A percentile compares a stretch with the other conserved stretches of the same genome.
These are phyloP conservation scores for Penicillium sp. DNA, from an alignment of 2,329 filamentous ascomycete species.

Conservation along the genomic window DNA sequence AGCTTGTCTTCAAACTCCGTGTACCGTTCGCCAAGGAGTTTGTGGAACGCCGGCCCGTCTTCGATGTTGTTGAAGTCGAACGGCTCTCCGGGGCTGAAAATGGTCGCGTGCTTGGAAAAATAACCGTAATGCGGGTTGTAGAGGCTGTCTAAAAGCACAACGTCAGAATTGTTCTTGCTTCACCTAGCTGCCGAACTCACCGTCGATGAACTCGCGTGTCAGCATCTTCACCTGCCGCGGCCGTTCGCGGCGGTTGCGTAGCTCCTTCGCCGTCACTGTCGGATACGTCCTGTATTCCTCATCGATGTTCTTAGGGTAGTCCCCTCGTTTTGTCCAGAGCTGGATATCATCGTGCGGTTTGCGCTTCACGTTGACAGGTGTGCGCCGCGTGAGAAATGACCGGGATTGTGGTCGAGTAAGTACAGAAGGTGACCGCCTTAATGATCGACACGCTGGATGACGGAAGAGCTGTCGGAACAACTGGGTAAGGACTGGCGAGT, in stretches of 20 bases:
- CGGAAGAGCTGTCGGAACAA: constrained; percentile 80
- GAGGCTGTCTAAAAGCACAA: constrained; percentile 59
- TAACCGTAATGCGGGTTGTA: constrained; percentile 95
- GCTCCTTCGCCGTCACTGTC: constrained; percentile 69
- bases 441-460: constrained; percentile 56
- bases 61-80: constrained; percentile 76
- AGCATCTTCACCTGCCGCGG: constrained; percentile 91
- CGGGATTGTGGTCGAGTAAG: constrained; percentile 29
- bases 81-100: constrained; percentile 84
- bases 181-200: constrained; percentile 39
- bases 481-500: constrained; percentile 66
- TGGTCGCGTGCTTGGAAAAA: constrained; percentile 91
- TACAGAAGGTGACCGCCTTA: constrained; percentile 33
- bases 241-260: constrained; percentile 63
- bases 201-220: constrained; percentile 93
- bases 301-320: constrained; percentile 65
- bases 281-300: constrained; percentile 77
- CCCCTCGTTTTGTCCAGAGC: constrained; percentile 76
- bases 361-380: constrained; percentile 34
- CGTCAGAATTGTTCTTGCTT: constrained; percentile 3
- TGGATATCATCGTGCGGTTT: constrained; percentile 49
- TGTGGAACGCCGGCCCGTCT: constrained; percentile 79
- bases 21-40: constrained; percentile 67
- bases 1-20: constrained; percentile 81
- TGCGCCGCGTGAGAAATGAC: constrained; percentile 29